These are phyloP conservation scores for Harrya chromipes DNA, from an alignment of 768 basidiomycete genomes.

Conservation along the genomic window DNA sequence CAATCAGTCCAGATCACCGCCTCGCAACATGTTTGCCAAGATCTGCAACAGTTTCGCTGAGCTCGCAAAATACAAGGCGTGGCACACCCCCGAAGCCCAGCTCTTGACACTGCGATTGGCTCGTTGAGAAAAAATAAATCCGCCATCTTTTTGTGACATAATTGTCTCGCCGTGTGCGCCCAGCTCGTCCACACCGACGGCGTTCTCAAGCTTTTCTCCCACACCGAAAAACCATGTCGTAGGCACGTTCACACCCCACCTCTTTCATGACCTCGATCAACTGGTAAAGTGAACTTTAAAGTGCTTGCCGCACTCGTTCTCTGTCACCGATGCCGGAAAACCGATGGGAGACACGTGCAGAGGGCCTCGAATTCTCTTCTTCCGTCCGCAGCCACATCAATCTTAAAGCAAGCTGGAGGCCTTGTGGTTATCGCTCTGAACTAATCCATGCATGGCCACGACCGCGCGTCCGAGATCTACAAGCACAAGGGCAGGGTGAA, in stretches of 20 bases:
- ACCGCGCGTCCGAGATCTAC: constrained; percentile 17
- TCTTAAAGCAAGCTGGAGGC: background rate
- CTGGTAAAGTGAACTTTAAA: constrained; percentile 24
- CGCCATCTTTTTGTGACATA: constrained; percentile 22
- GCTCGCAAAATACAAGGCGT: background rate
- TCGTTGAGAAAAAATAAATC: constrained; percentile 3
- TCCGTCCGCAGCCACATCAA: background rate
- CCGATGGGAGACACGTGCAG: background rate
- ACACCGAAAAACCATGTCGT: constrained; percentile 24
- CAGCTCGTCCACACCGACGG: constrained; percentile 26
- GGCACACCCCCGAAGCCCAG: background rate
- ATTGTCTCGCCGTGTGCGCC: constrained; percentile 15
- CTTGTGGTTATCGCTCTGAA: constrained; percentile 13
- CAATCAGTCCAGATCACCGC: constrained; percentile 11
- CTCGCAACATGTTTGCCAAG: background rate
- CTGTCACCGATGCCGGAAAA: background rate
- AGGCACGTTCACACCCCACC: constrained; percentile 33
- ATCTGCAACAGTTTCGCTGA: constrained; percentile 11
- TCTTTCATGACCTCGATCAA: constrained; percentile 21
- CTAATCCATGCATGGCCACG: constrained; percentile 4
- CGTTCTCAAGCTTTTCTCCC: constrained; percentile 25
- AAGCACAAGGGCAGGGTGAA: constrained; percentile 7
- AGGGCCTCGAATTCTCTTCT: constrained; percentile 3
- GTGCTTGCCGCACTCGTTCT: constrained; percentile 2
- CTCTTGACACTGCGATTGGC: background rate